Base-by-base conservation (phyloP, 2,329 filamentous ascomycete genomes). In the Nigrospora osmanthi region DNA sequence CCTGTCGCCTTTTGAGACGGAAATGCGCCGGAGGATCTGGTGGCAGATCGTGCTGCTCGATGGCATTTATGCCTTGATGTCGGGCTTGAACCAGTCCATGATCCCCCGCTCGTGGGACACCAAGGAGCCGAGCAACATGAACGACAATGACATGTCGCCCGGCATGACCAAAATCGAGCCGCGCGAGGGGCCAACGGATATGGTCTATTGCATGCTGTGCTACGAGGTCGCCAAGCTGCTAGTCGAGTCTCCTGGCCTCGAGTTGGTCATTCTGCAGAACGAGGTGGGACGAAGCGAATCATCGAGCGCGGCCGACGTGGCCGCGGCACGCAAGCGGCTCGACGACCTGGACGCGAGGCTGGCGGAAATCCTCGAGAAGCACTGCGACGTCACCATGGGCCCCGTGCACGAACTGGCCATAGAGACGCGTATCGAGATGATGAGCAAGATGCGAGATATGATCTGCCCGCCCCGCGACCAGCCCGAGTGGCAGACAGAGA, bases 11-110 rank as follows among this genome's bases (percentile, higher is more conserved):
- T 83, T 83, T 52, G 80, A 85, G 53, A 76, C 75, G 3, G 80
- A 86, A 56, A 84, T 85, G 70, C 72, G 81, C n/a, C 68, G 81
- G 37, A 69, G 82, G 7, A 67, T 85, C 16, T 86, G 81, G 81
- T 83, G 79, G 80, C 73, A 79, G 54, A 72, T 84, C 23, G 68
- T 80, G 40, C 65, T 81, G 45, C 66, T 78, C 43, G 79, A 83
- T 49, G 67, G 72, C 37, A 75, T 77, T 50, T 74, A 74, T 45
- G 78, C 76, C 36, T 61, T 81, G 46, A 65, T 77, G 46, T 80
- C 78, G 5, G 78, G 78, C 2, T 68, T 81, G 19, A 76, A 68
- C 47, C 71, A 75, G 49, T 71, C 72, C 11, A 61, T 75, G 43
- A 61, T 78, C 3, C 71, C 73, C 4, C 66, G 65, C n/a, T 67